Evolutionary conservation across 495 filamentous ascomycete species (phyloP), one percentile per base, ranked within the genome.

Genomic region (Neurospora sp.): DNA sequence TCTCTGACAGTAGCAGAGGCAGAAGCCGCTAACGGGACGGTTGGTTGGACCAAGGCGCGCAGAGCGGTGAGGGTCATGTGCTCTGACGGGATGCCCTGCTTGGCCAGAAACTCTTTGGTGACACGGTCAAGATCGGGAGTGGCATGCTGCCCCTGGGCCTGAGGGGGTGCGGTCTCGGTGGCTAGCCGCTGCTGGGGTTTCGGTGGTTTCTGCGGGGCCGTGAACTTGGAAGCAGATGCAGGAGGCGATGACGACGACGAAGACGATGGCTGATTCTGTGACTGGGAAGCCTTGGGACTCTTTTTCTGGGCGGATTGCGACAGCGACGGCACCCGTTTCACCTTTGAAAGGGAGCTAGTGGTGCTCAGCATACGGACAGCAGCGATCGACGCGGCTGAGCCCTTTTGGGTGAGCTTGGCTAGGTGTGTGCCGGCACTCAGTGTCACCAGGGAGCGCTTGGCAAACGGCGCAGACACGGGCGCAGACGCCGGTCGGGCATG

Each of bases 1-100:
- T 35, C 4, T 35, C 31, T 14, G 48, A 11, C 48, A 27, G 44
- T 11, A 53, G 46, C 46, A 20, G 70, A 65, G 27, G 68, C 40
- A 20, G 75, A 74, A 18, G 71, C 39, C 14, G 53, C 69, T 44
- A 71, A 53, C 69, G 71, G 76, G 37, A 77, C 70, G 37, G 74
- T 75, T 22, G 72, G 71, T 65, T 77, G 75, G 5, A 74, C 73
- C 37, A 79, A 77, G 9, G 77, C 74, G 39, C 75, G 79, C 70
- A 83, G 78, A 16, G 80, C 79, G 3, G 74, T 75, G 16, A 80
- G 72, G 12, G 81, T 80, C 48, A 71, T 73, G 35, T 77, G 37
- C 70, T 82, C 80, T 1, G 80, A 77, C 5, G 80, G 81, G 46
- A 81, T 79, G 40, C 78, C 78, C 42, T 73, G 61, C 65, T 77